Evolutionary conservation across 345 rosid species (phyloP), one percentile per base, ranked within the genome.

Genomic region (Euphorbia pulcherrima): DNA sequence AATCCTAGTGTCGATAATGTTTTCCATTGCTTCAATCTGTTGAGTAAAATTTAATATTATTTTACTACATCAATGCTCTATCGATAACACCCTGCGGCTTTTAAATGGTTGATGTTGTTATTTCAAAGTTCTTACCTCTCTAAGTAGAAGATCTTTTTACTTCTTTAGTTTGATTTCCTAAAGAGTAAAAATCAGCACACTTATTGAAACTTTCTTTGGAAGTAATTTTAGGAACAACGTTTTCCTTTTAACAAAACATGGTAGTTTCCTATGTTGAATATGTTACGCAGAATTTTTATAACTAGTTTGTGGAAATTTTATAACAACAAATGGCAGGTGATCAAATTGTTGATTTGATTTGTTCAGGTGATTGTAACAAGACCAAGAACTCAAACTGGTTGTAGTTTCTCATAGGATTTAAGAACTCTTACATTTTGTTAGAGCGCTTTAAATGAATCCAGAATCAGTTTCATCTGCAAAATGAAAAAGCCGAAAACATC

Each of bases 361-460:
- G n/a, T n/a, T n/a, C n/a, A n/a, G n/a, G n/a, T n/a, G n/a, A n/a
- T n/a, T n/a, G n/a, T n/a, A n/a, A n/a, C n/a, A n/a, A n/a, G n/a
- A n/a, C n/a, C n/a, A n/a, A n/a, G 37, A 33, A 33, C 4, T 33
- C 37, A 33, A 33, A 2, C 7, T 39, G 10, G n/a, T n/a, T 9
- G 6, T 12, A 6, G 44, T 39, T 39, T 39, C 10, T 9, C 12
- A 39, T 1, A 6, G 44, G 6, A 18, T n/a, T 50, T 50, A 2
- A n/a, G 54, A 50, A 7, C 20, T n/a, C 62, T 16, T 58, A 58
- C 62, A 37, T 58, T 23, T 18, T 62, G n/a, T n/a, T 24, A 23
- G 52, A 62, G 66, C 52, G 52, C 66, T 12, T 41, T 62, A n/a
- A 40, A 1, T 1, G 66, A 21, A 9, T 62, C 66, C 66, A 62